A percentile compares a stretch with the other conserved stretches of the same genome.
phyloP scores from a whole-genome alignment of 2,329 filamentous ascomycete species.

The Hansfordia pulvinata region DNA sequence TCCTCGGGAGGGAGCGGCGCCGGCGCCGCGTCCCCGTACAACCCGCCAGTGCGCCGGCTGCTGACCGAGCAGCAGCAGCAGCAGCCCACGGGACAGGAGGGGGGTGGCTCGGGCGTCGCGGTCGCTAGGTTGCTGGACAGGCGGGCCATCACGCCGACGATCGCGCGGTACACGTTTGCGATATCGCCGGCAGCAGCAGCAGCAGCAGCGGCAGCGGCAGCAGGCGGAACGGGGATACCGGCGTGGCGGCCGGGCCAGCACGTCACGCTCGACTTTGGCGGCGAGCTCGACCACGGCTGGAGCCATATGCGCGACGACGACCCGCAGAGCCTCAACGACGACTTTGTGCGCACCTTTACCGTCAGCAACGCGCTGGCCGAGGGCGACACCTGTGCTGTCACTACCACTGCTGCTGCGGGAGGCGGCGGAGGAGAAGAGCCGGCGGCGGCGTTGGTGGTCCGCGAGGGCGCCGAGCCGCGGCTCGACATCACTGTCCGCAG shows the following conservation, averaged over 20 bases:
- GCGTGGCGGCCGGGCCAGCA: slow-evolving; percentile 61
- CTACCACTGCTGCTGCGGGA: no score
- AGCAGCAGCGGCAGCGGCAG: slow-evolving; percentile 3
- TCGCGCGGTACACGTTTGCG: slow-evolving; percentile 48
- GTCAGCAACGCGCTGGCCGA: slow-evolving; percentile 44
- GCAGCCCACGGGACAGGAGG: background rate
- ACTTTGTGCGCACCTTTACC: slow-evolving; percentile 74
- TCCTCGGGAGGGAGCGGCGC: no score
- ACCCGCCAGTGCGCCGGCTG: slow-evolving; percentile 57
- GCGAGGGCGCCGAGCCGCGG: slow-evolving; percentile 22
- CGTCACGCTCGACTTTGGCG: slow-evolving; percentile 58
- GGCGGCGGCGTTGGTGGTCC: slow-evolving; percentile 6
- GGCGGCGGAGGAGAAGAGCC: slow-evolving; percentile 3
- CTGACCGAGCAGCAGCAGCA: slow-evolving; percentile 34
- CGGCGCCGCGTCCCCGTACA: slow-evolving; percentile 60
- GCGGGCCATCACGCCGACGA: slow-evolving; percentile 47
- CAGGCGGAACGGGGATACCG: slow-evolving; percentile 14
- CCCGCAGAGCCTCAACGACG: slow-evolving; percentile 69
- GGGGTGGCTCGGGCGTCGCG: slow-evolving; percentile 7
- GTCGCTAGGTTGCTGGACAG: slow-evolving; percentile 44
- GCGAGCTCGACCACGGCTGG: slow-evolving; percentile 60
- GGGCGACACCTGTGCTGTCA: no score
- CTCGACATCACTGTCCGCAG: slow-evolving; percentile 62
- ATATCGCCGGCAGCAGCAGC: slow-evolving; percentile 11
- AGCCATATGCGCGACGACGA: slow-evolving; percentile 76